Evolutionary conservation across 148 eudicot genomes (phyloP).

Genomic region (Camellia lanceoleosa): DNA sequence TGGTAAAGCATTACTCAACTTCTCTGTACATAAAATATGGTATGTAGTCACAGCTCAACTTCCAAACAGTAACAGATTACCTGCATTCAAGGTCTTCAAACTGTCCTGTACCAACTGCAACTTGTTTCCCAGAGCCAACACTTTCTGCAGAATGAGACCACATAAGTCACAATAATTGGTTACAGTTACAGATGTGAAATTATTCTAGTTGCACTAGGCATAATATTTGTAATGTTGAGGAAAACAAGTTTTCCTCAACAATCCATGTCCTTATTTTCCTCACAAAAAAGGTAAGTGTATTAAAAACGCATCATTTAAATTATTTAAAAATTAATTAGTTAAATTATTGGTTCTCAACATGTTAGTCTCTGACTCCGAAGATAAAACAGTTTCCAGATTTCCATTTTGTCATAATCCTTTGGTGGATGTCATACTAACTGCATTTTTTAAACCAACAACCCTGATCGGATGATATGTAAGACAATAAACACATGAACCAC

Average conservation of each 20-base stretch:
- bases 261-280: background rate
- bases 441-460: background rate
- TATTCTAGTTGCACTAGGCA: background rate
- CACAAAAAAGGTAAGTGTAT: too few species aligned
- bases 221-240: too few species aligned
- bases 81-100: conserved; percentile 79
- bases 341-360: background rate
- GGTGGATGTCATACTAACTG: background rate
- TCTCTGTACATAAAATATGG: background rate
- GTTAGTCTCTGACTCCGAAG: conserved; percentile 1
- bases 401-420: background rate
- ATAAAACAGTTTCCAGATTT: background rate
- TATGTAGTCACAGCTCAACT: background rate
- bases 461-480: background rate
- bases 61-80: conserved; percentile 33
- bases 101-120: conserved; percentile 71
- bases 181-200: background rate
- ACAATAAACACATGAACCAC: background rate
- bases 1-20: background rate
- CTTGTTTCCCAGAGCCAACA: conserved; percentile 53
- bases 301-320: background rate
- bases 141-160: conserved; percentile 28
- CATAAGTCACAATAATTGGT: background rate
- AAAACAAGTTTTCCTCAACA: background rate
- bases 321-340: background rate